These are phyloP conservation scores for Aegle marmelos DNA, from an alignment of 345 rosid genomes.

Conservation along the genomic window DNA sequence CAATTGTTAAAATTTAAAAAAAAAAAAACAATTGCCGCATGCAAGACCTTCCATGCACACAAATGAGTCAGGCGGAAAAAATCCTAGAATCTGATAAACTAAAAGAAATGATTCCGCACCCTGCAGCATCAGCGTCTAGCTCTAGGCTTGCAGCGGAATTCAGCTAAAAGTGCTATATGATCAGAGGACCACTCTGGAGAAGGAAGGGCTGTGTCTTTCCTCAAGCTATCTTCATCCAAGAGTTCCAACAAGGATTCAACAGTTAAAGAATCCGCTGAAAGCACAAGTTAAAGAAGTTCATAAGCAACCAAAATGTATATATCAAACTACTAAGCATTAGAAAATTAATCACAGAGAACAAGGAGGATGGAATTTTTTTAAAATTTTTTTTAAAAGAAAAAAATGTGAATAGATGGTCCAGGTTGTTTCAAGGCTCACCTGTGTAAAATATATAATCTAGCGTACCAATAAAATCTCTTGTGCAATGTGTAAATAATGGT, in stretches of 20 bases:
- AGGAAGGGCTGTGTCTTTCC: conserved; percentile 99
- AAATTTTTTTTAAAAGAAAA: background rate
- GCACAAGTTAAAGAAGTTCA: background rate
- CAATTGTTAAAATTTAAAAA: too few relatives aligned
- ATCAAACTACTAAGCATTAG: conserved; percentile 7
- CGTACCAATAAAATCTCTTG: conserved; percentile 91
- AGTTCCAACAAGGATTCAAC: conserved; percentile 98
- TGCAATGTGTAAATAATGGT: conserved; percentile 93
- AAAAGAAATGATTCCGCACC: conserved; percentile 20
- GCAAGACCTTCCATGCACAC: background rate
- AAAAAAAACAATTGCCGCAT: background rate
- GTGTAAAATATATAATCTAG: conserved; percentile 95
- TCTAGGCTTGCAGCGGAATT: conserved; percentile 92
- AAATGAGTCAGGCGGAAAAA: background rate
- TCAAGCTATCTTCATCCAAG: conserved; percentile 94
- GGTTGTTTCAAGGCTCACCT: conserved; percentile 36
- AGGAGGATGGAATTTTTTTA: background rate
- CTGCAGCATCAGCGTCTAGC: conserved; percentile 66
- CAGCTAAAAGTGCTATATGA: conserved; percentile 94
- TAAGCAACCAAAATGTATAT: background rate
- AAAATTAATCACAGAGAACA: conserved; percentile 6
- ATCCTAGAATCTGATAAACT: background rate
- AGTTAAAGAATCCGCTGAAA: conserved; percentile 81
- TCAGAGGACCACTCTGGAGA: conserved; percentile 99
- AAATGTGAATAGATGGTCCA: background rate